Conservation (phyloP, 2,329 filamentous ascomycete species). For the Colletotrichum nymphaeae region DNA sequence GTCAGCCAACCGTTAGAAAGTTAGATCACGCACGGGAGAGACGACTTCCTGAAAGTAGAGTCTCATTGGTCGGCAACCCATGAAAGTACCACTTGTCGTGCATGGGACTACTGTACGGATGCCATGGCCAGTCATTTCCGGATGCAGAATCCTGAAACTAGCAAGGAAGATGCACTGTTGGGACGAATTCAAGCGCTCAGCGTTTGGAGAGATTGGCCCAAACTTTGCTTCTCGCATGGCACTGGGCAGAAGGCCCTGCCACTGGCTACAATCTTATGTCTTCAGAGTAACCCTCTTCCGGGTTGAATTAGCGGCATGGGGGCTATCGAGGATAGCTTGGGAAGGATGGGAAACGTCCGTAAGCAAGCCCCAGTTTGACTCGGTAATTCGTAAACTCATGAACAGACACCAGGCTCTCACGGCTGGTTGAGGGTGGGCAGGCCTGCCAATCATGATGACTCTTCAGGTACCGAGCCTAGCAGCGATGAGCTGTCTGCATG, state of each 20-base stretch:
- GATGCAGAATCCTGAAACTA: slow-evolving; percentile 35
- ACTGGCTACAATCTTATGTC: not conserved
- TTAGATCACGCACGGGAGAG: not conserved
- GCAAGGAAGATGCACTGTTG: slow-evolving; percentile 19
- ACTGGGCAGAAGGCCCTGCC: not conserved
- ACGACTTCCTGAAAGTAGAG: not conserved
- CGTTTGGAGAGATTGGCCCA: not conserved
- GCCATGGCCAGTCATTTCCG: slow-evolving; percentile 26
- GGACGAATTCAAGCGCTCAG: slow-evolving; percentile 13
- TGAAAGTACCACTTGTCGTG: not conserved
- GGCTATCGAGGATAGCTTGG: not conserved
- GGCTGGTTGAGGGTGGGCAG: not conserved
- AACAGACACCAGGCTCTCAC: not conserved
- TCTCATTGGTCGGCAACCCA: slow-evolving; percentile 16
- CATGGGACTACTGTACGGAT: slow-evolving; percentile 29
- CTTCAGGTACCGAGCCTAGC: not conserved
- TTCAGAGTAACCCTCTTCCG: slow-evolving; percentile 12
- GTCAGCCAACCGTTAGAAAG: not conserved
- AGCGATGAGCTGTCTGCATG: not conserved
- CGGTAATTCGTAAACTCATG: not conserved
- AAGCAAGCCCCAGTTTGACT: not conserved
- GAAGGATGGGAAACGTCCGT: not conserved
- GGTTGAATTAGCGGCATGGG: not conserved
- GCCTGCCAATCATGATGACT: not conserved
- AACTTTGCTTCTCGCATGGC: slow-evolving; percentile 3